A percentile compares a stretch with the other conserved stretches of the same genome.
Evolutionary conservation across 305 asterid genomes (phyloP).

Genomic region (Rubia tinctorum): DNA sequence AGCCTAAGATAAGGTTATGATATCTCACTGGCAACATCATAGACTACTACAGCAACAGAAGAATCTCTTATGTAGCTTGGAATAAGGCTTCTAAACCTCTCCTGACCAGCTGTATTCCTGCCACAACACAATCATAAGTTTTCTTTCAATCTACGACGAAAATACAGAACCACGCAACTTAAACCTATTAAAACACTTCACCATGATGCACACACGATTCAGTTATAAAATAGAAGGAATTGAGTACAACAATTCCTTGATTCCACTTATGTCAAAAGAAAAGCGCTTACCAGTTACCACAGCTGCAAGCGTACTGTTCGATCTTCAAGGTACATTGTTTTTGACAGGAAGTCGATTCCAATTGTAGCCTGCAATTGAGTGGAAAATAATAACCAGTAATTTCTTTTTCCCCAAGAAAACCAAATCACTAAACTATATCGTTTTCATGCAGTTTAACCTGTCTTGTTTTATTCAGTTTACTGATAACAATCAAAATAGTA

Average conservation of each 20-base stretch:
- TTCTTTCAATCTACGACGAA: background rate
- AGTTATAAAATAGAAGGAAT: background rate
- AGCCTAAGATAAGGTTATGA: background rate
- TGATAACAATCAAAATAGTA: background rate
- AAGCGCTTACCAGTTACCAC: slow-evolving; percentile 33
- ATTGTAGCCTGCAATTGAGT: slow-evolving; percentile 39
- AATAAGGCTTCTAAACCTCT: slow-evolving; percentile 52
- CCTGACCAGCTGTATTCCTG: slow-evolving; percentile 59
- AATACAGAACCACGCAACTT: background rate
- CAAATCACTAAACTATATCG: background rate
- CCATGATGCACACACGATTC: background rate
- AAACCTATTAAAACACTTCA: background rate
- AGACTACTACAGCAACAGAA: slow-evolving; percentile 49
- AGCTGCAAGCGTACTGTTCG: slow-evolving; percentile 53
- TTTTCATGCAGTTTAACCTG: background rate
- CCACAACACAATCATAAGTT: background rate
- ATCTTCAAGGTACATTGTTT: slow-evolving; percentile 54
- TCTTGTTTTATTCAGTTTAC: background rate
- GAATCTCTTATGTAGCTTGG: slow-evolving; percentile 57
- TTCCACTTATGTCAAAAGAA: background rate
- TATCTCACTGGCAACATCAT: slow-evolving; percentile 49
- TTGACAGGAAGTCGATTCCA: slow-evolving; percentile 48
- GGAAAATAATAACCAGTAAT: background rate
- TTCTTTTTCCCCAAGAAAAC: background rate
- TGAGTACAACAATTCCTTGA: background rate